Evolutionary conservation across 2,329 filamentous ascomycete genomes (phyloP).

Genomic region (Teratosphaeriaceae sp.): DNA sequence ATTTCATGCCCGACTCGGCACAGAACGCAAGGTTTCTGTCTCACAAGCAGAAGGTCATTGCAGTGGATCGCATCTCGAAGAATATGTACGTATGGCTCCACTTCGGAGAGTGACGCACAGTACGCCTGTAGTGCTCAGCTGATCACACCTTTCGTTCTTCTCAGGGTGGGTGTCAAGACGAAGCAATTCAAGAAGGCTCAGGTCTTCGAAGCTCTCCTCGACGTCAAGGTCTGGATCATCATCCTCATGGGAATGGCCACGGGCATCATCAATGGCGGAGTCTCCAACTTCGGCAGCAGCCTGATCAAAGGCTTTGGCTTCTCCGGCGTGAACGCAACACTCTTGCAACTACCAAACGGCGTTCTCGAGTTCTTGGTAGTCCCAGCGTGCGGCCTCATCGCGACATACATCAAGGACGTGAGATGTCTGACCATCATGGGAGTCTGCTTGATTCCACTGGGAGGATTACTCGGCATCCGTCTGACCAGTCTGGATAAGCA

Average conservation of each 20-base stretch:
- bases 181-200: conserved; percentile 49
- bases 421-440: conserved; percentile 13
- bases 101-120: too few species aligned
- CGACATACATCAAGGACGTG: conserved; percentile 3
- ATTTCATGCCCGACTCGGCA: conserved; percentile 46
- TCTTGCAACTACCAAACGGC: conserved; percentile 51
- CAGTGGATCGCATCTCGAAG: conserved; percentile 30
- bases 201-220: conserved; percentile 47
- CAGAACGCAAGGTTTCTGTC: conserved; percentile 48
- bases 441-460: conserved; percentile 14
- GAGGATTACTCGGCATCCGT: conserved; percentile 15
- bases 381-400: conserved; percentile 3
- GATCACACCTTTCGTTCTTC: too few species aligned
- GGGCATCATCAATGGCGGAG: conserved; percentile 36
- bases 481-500: conserved; percentile 14
- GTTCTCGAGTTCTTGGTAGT: conserved; percentile 14
- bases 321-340: conserved; percentile 54
- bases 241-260: conserved; percentile 13
- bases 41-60: conserved; percentile 44
- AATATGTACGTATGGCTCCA: too few species aligned
- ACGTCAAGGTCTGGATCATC: conserved; percentile 53
- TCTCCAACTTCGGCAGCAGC: conserved; percentile 13
- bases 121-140: neutral
- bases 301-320: conserved; percentile 45
- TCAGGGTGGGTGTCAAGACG: conserved; percentile 45